Evolutionary conservation across 495 filamentous ascomycete genomes (phyloP), one percentile per base, ranked within the genome.

Genomic region (Lindgomyces ingoldianus): DNA sequence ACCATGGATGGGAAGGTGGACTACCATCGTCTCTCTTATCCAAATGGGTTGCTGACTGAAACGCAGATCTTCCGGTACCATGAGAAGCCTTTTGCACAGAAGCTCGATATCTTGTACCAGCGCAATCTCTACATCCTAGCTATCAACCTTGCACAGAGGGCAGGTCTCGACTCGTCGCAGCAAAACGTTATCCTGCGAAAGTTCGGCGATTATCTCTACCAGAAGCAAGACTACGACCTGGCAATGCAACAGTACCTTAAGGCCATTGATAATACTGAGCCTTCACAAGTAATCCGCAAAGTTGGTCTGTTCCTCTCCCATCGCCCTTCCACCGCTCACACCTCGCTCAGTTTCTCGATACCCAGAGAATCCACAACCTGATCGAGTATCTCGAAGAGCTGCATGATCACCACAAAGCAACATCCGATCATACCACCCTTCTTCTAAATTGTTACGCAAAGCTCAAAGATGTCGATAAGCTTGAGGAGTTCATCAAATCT

Each of bases 201-300:
- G 75, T 98, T 96, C 75, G 94, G 94, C 10, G 95, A 98, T 72
- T 93, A 90, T 63, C 77, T 97, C n/a, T 96, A 98, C 69, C 91
- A 94, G 70, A 94, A 91, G 69, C 89, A 87, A 2, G 91, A 96
- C 71, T 98, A 92, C 72, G 93, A 98, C 72, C 92, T 89, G 19
- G 96, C 94, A 11, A 98, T 98, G 95, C 90, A 95, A 73, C 94
- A 96, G 74, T 98, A 98, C 73, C 85, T 98, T 65, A 89, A 91
- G 71, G 93, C 95, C 0, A 96, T 98, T 63, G 93, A 96, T 65
- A 94, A 90, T 60, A 96, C 92, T 0, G 92, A 96, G 67, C 92
- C 92, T 12, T 96, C 91, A 3, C 92, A 96, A 72, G 90, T 96
- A 22, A 96, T 96, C 76, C 82, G 92, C 62, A 96, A 96, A 77